Base-by-base conservation (phyloP, 2,329 filamentous ascomycete genomes). In the Ciborinia camelliae region DNA sequence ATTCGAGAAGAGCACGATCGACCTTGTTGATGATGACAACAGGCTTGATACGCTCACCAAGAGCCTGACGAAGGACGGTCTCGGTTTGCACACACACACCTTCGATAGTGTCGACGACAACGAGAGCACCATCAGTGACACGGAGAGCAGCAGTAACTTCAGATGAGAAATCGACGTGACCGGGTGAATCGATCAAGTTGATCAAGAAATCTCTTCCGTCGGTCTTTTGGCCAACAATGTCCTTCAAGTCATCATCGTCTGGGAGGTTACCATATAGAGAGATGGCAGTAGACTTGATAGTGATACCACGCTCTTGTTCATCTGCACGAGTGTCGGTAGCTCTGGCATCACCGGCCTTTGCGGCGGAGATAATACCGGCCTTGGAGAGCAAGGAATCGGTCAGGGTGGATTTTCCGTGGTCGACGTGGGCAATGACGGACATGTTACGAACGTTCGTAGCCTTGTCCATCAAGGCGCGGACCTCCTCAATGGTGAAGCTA, bases 1-100 rank as follows among this genome's bases (percentile, higher is more conserved):
- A 89, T 84, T 99, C 95, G 80, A 99, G 92, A 78, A 99, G 91
- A 82, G 95, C 93, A 84, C 95, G 94, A 80, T 99, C 95, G 81
- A 99, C 95, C 90, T 99, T 99, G 92, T 99, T 99, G 88, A 99
- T 97, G 82, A 97, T 90, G 79, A 97, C 88, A 77, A 99, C 94
- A 77, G 95, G 95, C 90, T 98, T 98, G 83, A 99, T 99, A 84
- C 95, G 94, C 89, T 99, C 95, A 88, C 92, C 91, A 75, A 99
- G 92, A 81, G 95, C 94, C 86, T 99, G 95, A 79, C 95, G 93
- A 74, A 99, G 88, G 77, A 99, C 95, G 78, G 95, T 99, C 90
- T 99, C 95, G 79, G 95, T 99, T 87, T 99, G 95, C 80, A 99
- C 95, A 82, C 95, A 99, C 76, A 99, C 96, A 92, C 95, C 95